Base-by-base conservation (phyloP, 768 basidiomycete genomes). In the Neoboletus subvelutipes region DNA sequence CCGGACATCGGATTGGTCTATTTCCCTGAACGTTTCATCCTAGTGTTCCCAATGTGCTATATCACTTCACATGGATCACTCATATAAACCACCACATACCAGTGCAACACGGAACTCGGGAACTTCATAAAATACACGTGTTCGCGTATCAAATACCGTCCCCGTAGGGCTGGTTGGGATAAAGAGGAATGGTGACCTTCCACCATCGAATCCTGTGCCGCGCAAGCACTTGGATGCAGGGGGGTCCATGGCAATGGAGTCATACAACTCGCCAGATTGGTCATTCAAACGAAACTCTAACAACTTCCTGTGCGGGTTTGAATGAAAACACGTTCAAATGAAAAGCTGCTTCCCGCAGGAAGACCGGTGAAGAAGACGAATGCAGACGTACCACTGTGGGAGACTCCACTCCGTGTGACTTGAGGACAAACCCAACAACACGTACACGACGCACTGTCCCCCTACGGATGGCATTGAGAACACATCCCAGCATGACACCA, bases 171-270 rank as follows among this genome's bases (percentile, higher is more conserved):
- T n/a, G n/a, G 37, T 1, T 37, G 1, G 18, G 36, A 60, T 51
- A 28, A 17, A 37, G 20, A 61, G 34, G 12, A 57, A 41, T n/a
- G 8, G 49, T 4, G 17, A 18, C 18, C 9, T 39, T 26, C 39
- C 41, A 5, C n/a, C 42, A 4, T 7, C 1, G 1, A 54, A 2
- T 1, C 10, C 1, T 9, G 3, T 3, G 0, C 1, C 0, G 26
- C 1, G 13, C 9, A 12, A 2, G 18, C 3, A 3, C 13, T 17
- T 1, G 20, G 4, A n/a, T 26, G 17, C 31, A 12, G 43, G 41
- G 8, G 24, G 10, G 2, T 45, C 33, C 0, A 60, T 10, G 4
- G 9, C 20, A 13, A 4, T 18, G 9, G 52, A 46, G 17, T n/a
- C 5, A 9, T 3, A 13, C 20, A 45, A 12, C 24, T 57, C 34